Conservation (phyloP, 1,284 basidiomycete genomes). For the Apiotrichum veenhuisii region DNA sequence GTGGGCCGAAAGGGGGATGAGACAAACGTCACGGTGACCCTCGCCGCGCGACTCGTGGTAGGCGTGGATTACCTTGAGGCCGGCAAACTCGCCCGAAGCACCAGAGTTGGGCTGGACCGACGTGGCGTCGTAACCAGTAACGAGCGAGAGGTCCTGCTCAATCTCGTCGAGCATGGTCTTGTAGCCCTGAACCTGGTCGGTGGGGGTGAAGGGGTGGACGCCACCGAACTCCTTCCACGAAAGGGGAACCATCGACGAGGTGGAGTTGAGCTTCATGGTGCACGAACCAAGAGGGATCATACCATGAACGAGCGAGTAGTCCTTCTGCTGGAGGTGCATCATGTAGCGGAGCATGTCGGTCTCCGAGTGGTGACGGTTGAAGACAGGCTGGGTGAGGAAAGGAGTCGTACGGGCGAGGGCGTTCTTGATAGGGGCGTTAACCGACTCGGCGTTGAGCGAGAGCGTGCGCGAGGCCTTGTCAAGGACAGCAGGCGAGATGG, state of each 20-base stretch:
- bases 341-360: slow-evolving; percentile 98
- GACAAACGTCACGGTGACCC: slow-evolving; percentile 79
- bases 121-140: slow-evolving; percentile 92
- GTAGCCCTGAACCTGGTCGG: slow-evolving; percentile 87
- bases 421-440: slow-evolving; percentile 51
- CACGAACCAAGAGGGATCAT: slow-evolving; percentile 98
- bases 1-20: slow-evolving; percentile 93
- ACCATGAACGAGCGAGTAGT: slow-evolving; percentile 87
- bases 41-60: slow-evolving; percentile 89
- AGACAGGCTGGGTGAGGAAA: slow-evolving; percentile 82
- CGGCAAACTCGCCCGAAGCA: slow-evolving; percentile 92
- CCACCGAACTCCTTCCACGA: slow-evolving; percentile 88
- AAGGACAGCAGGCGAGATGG: slow-evolving; percentile 45
- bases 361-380: slow-evolving; percentile 93
- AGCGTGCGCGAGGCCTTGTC: slow-evolving; percentile 44
- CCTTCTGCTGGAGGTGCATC: slow-evolving; percentile 87
- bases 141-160: slow-evolving; percentile 82
- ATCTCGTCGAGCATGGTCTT: slow-evolving; percentile 82
- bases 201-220: slow-evolving; percentile 89
- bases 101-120: slow-evolving; percentile 97
- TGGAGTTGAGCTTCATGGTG: slow-evolving; percentile 96
- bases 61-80: slow-evolving; percentile 86
- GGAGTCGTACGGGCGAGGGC: slow-evolving; percentile 65
- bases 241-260: slow-evolving; percentile 92
- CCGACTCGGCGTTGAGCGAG: slow-evolving; percentile 29